Base-by-base conservation (phyloP, 257 asterid species). In the Paraleonurus japonicus region DNA sequence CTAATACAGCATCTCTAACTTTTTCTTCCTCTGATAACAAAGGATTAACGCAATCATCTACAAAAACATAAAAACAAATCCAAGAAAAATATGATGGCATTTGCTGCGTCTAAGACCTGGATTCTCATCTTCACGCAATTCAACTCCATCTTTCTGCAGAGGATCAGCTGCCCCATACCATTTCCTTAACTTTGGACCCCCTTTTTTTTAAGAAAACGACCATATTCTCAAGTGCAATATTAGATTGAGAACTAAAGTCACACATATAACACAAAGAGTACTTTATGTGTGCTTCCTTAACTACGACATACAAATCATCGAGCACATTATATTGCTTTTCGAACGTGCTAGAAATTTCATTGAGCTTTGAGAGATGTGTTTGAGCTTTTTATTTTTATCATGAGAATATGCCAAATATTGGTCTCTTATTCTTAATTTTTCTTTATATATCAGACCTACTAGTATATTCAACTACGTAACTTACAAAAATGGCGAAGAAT, bases 101-200 rank as follows among this genome's bases (percentile, higher is more conserved):
- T 24, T 54, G 16, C 16, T 37, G n/a, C 2, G 23, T 47, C 22
- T 35, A 50, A 72, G 53, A 93, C 98, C 98, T 79, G 84, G 61
- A 70, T 82, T 54, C 75, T 76, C 88, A 45, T 88, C 89, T 73
- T 80, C 90, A 59, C 81, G 78, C 59, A 33, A 12, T 53, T 71
- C 74, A 54, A 85, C 76, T 78, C 79, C 96, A 74, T 83, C 92
- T 78, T 83, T 80, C 33, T 87, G 76, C 65, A 82, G 70, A 79
- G 77, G 78, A 82, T 94, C 96, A 13, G 98, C 88, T 73, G 98
- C 98, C 67, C 97, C 98, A 50, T 94, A 94, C 98, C 98, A 94
- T 81, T 88, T 94, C 87, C 98, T 85, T 62, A 94, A 87, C 87
- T 94, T 94, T n/a, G 97, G 98, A 75, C 98, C 98, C 19, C 98